Conservation (phyloP, 1,139 yeast species). For the Sugiyamaella xylanicola region DNA sequence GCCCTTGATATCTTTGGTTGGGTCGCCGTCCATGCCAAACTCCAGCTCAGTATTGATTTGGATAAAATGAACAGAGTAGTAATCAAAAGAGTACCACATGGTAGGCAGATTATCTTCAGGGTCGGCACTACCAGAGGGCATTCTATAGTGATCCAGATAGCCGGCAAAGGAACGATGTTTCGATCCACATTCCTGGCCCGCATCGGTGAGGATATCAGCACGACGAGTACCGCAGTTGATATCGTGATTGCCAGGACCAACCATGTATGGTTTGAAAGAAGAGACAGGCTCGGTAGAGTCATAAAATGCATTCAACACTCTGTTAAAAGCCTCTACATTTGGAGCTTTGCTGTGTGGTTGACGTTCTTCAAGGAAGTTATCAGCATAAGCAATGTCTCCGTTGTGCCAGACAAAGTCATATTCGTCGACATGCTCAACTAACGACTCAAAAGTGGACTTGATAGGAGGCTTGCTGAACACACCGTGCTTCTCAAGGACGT, state of each 20-base stretch:
- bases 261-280: constrained; percentile 36
- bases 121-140: constrained; percentile 33
- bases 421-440: constrained; percentile 28
- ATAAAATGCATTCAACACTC: constrained; percentile 34
- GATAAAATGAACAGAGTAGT: constrained; percentile 40
- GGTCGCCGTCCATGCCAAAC: constrained; percentile 34
- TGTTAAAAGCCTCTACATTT: constrained; percentile 29
- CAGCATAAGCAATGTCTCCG: constrained; percentile 41
- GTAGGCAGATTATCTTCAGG: constrained; percentile 31
- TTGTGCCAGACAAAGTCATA: constrained; percentile 37
- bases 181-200: constrained; percentile 23
- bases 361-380: constrained; percentile 36
- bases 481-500: constrained; percentile 11
- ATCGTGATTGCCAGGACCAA: constrained; percentile 41
- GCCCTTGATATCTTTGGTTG: constrained; percentile 35
- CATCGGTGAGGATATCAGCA: constrained; percentile 27
- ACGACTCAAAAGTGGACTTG: constrained; percentile 35
- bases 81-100: constrained; percentile 42
- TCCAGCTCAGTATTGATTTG: constrained; percentile 40
- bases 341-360: constrained; percentile 27
- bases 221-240: constrained; percentile 35
- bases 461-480: constrained; percentile 24
- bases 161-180: constrained; percentile 34
- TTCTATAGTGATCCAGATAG: constrained; percentile 33
- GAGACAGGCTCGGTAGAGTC: constrained; percentile 34